Evolutionary conservation across 805 yeast genomes (phyloP), one percentile per base, ranked within the genome.

Genomic region (Suhomyces canberraensis): DNA sequence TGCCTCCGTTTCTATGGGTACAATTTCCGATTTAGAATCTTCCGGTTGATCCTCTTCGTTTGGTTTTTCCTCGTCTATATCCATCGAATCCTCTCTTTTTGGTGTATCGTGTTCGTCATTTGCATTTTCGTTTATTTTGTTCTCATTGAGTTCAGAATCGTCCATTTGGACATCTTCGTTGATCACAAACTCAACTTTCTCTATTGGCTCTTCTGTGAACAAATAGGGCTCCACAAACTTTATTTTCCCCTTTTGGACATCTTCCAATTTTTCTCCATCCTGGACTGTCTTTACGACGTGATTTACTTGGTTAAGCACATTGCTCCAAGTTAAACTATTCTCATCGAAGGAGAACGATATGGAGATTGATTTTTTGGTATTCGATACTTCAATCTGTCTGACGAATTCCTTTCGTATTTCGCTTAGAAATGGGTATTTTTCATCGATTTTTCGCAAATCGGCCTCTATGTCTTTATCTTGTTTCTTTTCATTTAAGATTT

Each of bases 171-270:
- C 21, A 15, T 26, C 35, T 17, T 41, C 44, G 13, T 48, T 39
- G 21, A 61, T 33, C 4, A 48, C 52, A 36, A 76, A 64, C 11
- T 42, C 48, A 2, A 81, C 53, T 8, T 56, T 52, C 26, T 76
- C 81, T 2, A 79, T 57, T 0, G 80, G 70, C 3, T 58, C 61
- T 24, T 73, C 77, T 0, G 76, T 62, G 19, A 76, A 63, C 11
- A 61, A 47, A 45, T 83, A 81, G 0, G 76, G 71, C 45, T 81
- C 87, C 20, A 68, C 52, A 21, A 63, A 52, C 45, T 62, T 75
- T 4, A 69, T 49, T 29, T 69, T 73, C 3, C 69, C 57, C 40
- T 66, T 73, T 3, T 76, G 31, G 8, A 50, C 33, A 5, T 54
- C 58, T 29, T 63, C 69, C 1, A 56, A 40, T 32, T 60, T 61